Conservation (phyloP, 805 yeast genomes). For the Barnettozyma pratensis region DNA sequence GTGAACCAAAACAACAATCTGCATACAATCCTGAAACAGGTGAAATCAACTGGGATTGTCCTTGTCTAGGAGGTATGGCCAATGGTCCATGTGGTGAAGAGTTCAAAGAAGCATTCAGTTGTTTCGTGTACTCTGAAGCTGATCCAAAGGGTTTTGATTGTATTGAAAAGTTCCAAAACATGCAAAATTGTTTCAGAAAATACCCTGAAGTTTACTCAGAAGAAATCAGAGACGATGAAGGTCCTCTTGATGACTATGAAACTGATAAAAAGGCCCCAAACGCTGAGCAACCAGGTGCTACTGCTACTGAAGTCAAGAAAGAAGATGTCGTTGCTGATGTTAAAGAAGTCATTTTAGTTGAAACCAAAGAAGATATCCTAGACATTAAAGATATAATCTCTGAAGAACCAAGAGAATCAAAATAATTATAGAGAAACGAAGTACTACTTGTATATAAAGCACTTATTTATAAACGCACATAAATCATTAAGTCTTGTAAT, state of each 20-base stretch:
- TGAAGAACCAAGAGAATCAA: not conserved
- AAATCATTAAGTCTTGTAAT: not conserved
- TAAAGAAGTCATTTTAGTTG: not conserved
- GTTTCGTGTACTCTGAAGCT: slow-evolving; percentile 88
- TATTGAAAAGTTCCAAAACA: slow-evolving; percentile 78
- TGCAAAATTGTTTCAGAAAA: slow-evolving; percentile 92
- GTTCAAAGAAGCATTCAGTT: slow-evolving; percentile 89
- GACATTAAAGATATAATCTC: not conserved
- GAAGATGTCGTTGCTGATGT: slow-evolving; percentile 13
- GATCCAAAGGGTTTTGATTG: slow-evolving; percentile 98
- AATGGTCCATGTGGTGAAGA: slow-evolving; percentile 98
- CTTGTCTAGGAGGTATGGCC: slow-evolving; percentile 99
- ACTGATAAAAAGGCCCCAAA: slow-evolving; percentile 3
- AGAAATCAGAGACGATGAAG: slow-evolving; percentile 78
- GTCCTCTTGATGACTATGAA: slow-evolving; percentile 27
- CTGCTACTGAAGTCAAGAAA: slow-evolving; percentile 8
- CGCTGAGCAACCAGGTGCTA: not conserved
- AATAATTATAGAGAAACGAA: not conserved
- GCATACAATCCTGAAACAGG: slow-evolving; percentile 97
- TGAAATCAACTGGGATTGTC: slow-evolving; percentile 99
- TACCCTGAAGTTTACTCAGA: slow-evolving; percentile 93
- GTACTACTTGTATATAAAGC: not conserved
- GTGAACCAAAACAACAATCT: slow-evolving; percentile 43
- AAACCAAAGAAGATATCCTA: not conserved
- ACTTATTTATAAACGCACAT: not conserved